phyloP scores from a whole-genome alignment of 805 yeast genomes.

The Debaryomyces castellii region DNA sequence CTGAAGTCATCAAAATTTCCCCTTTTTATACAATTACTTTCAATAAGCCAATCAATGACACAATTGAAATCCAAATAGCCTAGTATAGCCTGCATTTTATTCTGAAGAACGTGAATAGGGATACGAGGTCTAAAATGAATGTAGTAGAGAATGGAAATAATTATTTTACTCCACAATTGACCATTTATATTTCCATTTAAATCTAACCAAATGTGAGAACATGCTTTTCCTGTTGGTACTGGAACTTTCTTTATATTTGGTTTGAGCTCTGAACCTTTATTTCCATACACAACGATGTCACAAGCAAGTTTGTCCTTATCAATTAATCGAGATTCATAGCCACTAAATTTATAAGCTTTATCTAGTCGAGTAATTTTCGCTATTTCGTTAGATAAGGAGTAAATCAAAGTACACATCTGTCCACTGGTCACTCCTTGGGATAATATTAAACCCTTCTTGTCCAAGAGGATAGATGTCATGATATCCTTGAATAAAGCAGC shows the following conservation, averaged over 20 bases:
- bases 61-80: slow-evolving; percentile 25
- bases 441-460: slow-evolving; percentile 53
- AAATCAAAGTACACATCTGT: slow-evolving; percentile 61
- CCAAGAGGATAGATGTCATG: slow-evolving; percentile 39
- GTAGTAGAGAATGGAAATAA: slow-evolving; percentile 43
- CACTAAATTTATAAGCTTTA: slow-evolving; percentile 49
- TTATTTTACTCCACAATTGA: slow-evolving; percentile 58
- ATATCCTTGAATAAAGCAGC: slow-evolving; percentile 48
- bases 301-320: slow-evolving; percentile 67
- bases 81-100: slow-evolving; percentile 28
- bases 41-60: slow-evolving; percentile 40
- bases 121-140: slow-evolving; percentile 40
- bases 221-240: slow-evolving; percentile 60
- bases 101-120: slow-evolving; percentile 18
- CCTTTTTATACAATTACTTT: slow-evolving; percentile 33
- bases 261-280: slow-evolving; percentile 9
- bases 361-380: slow-evolving; percentile 55
- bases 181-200: slow-evolving; percentile 58
- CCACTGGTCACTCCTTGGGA: slow-evolving; percentile 61
- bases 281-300: slow-evolving; percentile 50
- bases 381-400: slow-evolving; percentile 44
- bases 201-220: slow-evolving; percentile 73
- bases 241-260: slow-evolving; percentile 21
- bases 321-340: slow-evolving; percentile 74
- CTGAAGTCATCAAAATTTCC: slow-evolving; percentile 41